Conservation (phyloP, 1,284 basidiomycete species). For the Tilletiopsis washingtonensis region DNA sequence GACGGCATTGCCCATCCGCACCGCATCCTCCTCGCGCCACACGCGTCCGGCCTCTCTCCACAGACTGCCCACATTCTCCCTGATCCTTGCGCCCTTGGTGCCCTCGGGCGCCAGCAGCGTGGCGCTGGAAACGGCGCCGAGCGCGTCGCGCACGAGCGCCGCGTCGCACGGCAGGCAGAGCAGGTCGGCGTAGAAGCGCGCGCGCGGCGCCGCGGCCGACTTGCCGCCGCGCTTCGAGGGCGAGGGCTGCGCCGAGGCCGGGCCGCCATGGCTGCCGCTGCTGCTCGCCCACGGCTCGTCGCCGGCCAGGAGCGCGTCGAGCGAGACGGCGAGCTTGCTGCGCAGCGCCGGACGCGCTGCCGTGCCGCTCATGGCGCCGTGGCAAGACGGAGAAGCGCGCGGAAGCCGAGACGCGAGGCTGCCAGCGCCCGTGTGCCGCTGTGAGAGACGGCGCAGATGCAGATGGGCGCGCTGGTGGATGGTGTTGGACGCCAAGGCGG, state of each 20-base stretch:
- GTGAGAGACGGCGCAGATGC: no score
- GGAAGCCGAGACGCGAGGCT: no score
- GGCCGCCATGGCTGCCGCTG: not conserved
- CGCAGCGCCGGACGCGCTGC: not conserved
- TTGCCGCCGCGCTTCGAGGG: conserved; percentile 35
- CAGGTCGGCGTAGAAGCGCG: conserved; percentile 34
- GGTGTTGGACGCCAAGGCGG: no score
- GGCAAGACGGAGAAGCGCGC: no score
- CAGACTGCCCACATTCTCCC: conserved; percentile 36
- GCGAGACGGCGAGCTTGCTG: conserved; percentile 32
- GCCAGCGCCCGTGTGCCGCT: no score
- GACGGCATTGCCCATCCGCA: not conserved
- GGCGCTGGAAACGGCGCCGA: conserved; percentile 17
- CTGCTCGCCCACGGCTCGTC: conserved; percentile 25
- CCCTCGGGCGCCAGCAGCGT: conserved; percentile 25
- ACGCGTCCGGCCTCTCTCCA: conserved; percentile 26
- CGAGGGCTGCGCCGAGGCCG: conserved; percentile 12
- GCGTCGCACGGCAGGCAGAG: conserved; percentile 35
- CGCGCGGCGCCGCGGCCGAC: conserved; percentile 31
- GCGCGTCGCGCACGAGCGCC: conserved; percentile 17
- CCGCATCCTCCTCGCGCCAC: conserved; percentile 15
- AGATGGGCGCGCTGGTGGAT: no score
- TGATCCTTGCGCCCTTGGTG: conserved; percentile 20
- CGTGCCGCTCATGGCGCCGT: not conserved
- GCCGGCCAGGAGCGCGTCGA: conserved; percentile 27